phyloP scores from a whole-genome alignment of 2,329 filamentous ascomycete species.

The Neurospora sp. region DNA sequence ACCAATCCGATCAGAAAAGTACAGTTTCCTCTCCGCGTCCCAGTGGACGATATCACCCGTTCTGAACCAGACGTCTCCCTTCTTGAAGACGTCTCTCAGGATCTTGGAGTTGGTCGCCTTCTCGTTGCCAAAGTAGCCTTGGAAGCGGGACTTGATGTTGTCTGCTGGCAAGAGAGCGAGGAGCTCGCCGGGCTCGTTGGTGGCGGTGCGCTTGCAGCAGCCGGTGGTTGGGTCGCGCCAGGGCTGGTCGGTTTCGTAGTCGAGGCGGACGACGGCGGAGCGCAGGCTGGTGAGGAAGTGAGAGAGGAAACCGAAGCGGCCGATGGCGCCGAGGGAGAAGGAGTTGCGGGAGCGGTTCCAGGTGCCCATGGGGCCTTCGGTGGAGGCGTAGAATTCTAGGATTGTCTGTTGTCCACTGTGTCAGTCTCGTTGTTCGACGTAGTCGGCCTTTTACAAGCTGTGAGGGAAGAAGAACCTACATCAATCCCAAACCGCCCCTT shows the following conservation, averaged over 20 bases:
- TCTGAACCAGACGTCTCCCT: constrained; percentile 73
- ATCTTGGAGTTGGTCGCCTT: constrained; percentile 65
- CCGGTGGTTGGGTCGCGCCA: constrained; percentile 58
- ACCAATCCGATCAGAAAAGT: constrained; percentile 71
- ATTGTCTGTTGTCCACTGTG: constrained; percentile 26
- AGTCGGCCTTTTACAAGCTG: too few species aligned
- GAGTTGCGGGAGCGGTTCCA: constrained; percentile 68
- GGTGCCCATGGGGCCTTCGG: constrained; percentile 57
- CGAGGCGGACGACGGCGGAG: constrained; percentile 55
- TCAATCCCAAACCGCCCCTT: constrained; percentile 72
- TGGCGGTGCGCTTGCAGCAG: constrained; percentile 49
- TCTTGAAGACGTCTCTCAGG: constrained; percentile 58
- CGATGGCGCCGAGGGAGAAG: constrained; percentile 64
- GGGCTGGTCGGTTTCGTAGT: constrained; percentile 59
- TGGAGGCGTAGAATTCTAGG: constrained; percentile 72
- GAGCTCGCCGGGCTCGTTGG: constrained; percentile 63
- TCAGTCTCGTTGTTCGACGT: too few species aligned
- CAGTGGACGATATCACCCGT: constrained; percentile 67
- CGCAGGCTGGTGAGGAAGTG: constrained; percentile 38
- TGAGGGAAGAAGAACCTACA: neutral
- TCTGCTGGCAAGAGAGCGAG: constrained; percentile 56
- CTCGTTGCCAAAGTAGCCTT: constrained; percentile 70
- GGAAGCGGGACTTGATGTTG: constrained; percentile 55
- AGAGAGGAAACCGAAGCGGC: constrained; percentile 56
- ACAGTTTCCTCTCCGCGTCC: constrained; percentile 61